Conservation (phyloP, 2,329 filamentous ascomycete genomes). For the Diaporthe vexans region DNA sequence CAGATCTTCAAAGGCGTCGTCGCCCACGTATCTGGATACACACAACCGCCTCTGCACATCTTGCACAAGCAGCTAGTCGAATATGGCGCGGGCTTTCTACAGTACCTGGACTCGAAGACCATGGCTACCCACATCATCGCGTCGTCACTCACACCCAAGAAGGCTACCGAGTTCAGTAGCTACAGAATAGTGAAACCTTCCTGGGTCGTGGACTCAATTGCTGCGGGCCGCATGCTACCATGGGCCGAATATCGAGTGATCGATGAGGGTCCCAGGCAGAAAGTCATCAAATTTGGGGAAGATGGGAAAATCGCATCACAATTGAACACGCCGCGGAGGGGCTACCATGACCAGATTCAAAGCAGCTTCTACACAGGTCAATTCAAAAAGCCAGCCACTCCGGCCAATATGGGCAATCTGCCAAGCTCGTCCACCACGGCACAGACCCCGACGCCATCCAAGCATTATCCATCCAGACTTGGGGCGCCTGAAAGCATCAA, state of each 20-base stretch:
- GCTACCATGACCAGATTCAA: slow-evolving; percentile 86
- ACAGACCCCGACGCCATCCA: slow-evolving; percentile 36
- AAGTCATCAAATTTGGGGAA: slow-evolving; percentile 72
- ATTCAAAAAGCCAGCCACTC: slow-evolving; percentile 60
- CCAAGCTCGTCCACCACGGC: slow-evolving; percentile 41
- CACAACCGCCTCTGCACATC: slow-evolving; percentile 85
- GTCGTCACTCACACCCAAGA: slow-evolving; percentile 90
- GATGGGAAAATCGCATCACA: slow-evolving; percentile 77
- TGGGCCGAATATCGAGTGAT: slow-evolving; percentile 90
- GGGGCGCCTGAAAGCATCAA: slow-evolving; percentile 53
- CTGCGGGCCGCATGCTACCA: slow-evolving; percentile 83
- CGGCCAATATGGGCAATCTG: slow-evolving; percentile 44
- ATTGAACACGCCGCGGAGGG: slow-evolving; percentile 67
- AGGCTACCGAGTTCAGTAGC: slow-evolving; percentile 86
- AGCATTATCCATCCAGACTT: slow-evolving; percentile 40
- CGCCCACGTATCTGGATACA: slow-evolving; percentile 95
- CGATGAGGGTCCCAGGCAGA: slow-evolving; percentile 87
- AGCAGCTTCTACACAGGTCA: slow-evolving; percentile 87
- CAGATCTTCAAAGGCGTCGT: slow-evolving; percentile 93
- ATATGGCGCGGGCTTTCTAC: slow-evolving; percentile 94
- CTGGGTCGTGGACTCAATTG: slow-evolving; percentile 93
- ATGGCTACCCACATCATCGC: slow-evolving; percentile 97
- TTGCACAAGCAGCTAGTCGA: slow-evolving; percentile 89
- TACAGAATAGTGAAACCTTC: slow-evolving; percentile 95
- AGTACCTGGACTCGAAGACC: slow-evolving; percentile 95